Evolutionary conservation across 305 asterid species (phyloP).

Genomic region (Solanum hybrid): DNA sequence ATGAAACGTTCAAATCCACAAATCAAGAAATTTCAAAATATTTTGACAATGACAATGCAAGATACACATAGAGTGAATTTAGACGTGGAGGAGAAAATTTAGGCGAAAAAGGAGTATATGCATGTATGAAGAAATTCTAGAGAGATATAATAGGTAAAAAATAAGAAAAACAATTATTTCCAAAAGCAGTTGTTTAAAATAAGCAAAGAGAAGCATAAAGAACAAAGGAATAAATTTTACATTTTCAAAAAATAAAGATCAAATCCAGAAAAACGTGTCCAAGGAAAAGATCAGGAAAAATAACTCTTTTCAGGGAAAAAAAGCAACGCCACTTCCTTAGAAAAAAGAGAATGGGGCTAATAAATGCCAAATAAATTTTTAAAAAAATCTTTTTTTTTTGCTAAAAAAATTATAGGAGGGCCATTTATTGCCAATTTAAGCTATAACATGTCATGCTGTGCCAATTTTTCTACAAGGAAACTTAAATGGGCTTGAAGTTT

Average conservation of each 20-base stretch:
- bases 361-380: neutral
- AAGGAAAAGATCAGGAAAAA: neutral
- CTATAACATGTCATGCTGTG: neutral
- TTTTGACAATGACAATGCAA: neutral
- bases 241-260: neutral
- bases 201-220: neutral
- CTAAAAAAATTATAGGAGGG: neutral
- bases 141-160: neutral
- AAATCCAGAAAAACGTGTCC: neutral
- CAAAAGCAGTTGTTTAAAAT: neutral
- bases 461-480: neutral
- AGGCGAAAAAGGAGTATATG: neutral
- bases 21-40: neutral
- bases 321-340: neutral
- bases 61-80: neutral
- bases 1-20: neutral
- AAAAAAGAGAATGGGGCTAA: neutral
- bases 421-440: neutral
- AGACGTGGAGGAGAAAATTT: neutral
- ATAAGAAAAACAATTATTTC: neutral
- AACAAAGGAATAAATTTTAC: neutral
- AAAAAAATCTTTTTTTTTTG: no score
- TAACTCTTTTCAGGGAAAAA: neutral
- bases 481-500: neutral
- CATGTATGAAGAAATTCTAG: neutral